Evolutionary conservation across 495 filamentous ascomycete genomes (phyloP), one percentile per base, ranked within the genome.

Genomic region (Penicillium odoratum): DNA sequence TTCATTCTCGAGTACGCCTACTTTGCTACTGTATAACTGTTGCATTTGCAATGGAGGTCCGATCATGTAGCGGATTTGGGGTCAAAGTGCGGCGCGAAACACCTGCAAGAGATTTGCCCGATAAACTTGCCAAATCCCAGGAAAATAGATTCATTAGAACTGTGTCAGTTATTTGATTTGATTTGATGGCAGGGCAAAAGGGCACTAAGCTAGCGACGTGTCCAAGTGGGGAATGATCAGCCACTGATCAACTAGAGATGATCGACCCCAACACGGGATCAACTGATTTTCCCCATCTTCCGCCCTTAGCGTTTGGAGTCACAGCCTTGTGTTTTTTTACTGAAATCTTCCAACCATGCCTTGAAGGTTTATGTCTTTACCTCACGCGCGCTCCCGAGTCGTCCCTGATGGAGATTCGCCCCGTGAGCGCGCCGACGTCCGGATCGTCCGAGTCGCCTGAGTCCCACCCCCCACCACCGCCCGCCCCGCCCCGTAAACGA

Each of bases 401-500:
- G 54, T 59, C 55, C 64, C 52, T 44, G 59, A 71, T 74, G 72
- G 68, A 71, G 61, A 68, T 68, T 62, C 70, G 54, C 56, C 66
- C 60, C n/a, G 59, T 65, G 48, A 62, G 59, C 52, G 62, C 63
- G 45, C 62, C 64, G 51, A 63, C 48, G 52, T 40, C 49, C 49
- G 43, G 38, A 36, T 58, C 53, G 58, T 43, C 46, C 13, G 47
- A 58, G 26, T 58, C 51, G 7, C 59, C 63, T 44, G 55, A 61
- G 29, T 60, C 58, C 61, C 51, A 51, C 57, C 56, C 59, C 57
- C 56, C 59, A 48, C 45, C 31, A 40, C 45, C 30, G 33, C 11
- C 50, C n/a, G 51, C 30, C 57, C 50, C 74, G 65, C 60, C 79
- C 63, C 56, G 74, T 65, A 66, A 72, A 61, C 55, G 81, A 75